Base-by-base conservation (phyloP, 1,139 yeast species). In the Sugiyamaella xylanicola region DNA sequence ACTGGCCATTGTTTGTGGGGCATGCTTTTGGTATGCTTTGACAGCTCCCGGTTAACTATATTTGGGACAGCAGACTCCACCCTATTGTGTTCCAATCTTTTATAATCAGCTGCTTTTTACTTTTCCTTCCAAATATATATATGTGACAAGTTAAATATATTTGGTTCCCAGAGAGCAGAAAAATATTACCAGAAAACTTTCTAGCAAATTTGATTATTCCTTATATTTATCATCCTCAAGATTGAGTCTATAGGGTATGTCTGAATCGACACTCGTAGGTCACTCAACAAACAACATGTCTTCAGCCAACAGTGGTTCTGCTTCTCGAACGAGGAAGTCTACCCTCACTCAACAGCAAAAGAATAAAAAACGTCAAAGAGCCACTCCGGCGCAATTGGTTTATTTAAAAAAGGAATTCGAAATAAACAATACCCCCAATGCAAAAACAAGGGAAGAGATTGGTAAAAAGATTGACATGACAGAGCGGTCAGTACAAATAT, bases 401-500 rank as follows among this genome's bases (percentile, higher is more conserved):
- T 79, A 81, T 48, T 77, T 92, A 56, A 79, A 87, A 48, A 76
- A 77, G 39, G 95, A 90, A 68, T 90, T 89, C 68, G 83, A 82
- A 52, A 75, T 74, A 56, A 88, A 88, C 64, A 87, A 90, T 29
- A 71, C 73, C n/a, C 78, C 78, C 0, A 70, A 68, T 56, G 73
- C 74, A 3, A 59, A 62, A 13, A 80, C 82, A 51, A 74, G 98
- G 44, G 86, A 84, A 65, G 83, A 79, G 45, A 86, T 92, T 48
- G 85, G 96, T 48, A 82, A 79, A 5, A 79, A 78, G 59, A 89
- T 96, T 1, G 88, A 87, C 48, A 87, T 92, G 93, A 84, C 93
- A 7, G 97, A 91, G 66, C 81, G 96, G 62, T 91, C 96, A 3
- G 96, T 92, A 2, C 80, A 96, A 56, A 91, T 92, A 50, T 92